Conservation (phyloP, 2,329 filamentous ascomycete genomes). For the Xylaria multiplex region DNA sequence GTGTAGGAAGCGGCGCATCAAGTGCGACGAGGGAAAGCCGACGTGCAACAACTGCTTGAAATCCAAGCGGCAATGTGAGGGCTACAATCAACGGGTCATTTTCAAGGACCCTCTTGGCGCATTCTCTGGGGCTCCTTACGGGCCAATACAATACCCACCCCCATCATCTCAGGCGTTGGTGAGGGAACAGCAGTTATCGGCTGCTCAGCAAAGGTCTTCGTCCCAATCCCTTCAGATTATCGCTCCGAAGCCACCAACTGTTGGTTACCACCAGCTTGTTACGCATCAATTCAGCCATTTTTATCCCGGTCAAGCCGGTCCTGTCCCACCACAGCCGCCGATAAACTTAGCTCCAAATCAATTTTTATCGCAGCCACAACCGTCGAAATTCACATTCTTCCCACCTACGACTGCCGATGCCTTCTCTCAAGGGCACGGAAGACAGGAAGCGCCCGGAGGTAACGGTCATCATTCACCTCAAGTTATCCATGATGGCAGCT, state of each 20-base stretch:
- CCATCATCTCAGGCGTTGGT: slow-evolving; percentile 59
- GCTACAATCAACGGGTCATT: slow-evolving; percentile 81
- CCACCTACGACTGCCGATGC: slow-evolving; percentile 46
- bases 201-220: slow-evolving; percentile 52
- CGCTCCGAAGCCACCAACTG: slow-evolving; percentile 61
- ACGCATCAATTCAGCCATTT: slow-evolving; percentile 47
- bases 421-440: slow-evolving; percentile 45
- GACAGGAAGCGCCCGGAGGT: slow-evolving; percentile 39
- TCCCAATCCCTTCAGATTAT: slow-evolving; percentile 58
- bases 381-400: slow-evolving; percentile 47
- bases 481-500: slow-evolving; percentile 29
- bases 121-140: slow-evolving; percentile 60
- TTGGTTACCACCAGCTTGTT: slow-evolving; percentile 50
- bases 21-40: slow-evolving; percentile 91
- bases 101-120: slow-evolving; percentile 79
- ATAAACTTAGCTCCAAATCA: slow-evolving; percentile 42
- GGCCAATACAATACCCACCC: slow-evolving; percentile 57
- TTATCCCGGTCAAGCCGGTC: slow-evolving; percentile 49
- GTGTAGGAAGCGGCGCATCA: slow-evolving; percentile 93
- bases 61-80: slow-evolving; percentile 84
- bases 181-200: slow-evolving; percentile 55
- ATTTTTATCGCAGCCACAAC: slow-evolving; percentile 40
- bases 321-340: slow-evolving; percentile 41
- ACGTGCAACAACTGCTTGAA: slow-evolving; percentile 87
- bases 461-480: slow-evolving; percentile 42